phyloP scores from a whole-genome alignment of 148 eudicot genomes.

The Arctostaphylos glauca region DNA sequence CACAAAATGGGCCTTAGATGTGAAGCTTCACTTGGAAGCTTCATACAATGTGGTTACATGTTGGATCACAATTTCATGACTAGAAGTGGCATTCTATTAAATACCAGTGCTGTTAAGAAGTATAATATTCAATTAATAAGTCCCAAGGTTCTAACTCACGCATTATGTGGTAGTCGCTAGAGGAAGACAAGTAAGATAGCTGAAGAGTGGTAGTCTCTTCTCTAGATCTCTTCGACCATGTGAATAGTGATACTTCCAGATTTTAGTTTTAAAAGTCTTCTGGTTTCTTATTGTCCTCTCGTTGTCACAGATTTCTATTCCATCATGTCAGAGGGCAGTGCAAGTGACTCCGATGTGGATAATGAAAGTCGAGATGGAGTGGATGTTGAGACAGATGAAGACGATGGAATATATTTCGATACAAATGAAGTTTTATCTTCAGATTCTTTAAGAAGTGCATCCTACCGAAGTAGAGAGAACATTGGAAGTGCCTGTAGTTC shows the following conservation, averaged over 20 bases:
- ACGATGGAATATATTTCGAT: constrained; percentile 72
- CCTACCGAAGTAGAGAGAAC: constrained; percentile 73
- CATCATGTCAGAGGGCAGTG: constrained; percentile 94
- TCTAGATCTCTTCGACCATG: neutral
- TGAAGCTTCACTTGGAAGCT: neutral
- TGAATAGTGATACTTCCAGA: neutral
- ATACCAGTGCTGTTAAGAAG: neutral
- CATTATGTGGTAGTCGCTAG: neutral
- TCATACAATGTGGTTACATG: neutral
- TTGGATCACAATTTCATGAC: neutral
- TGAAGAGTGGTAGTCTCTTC: neutral
- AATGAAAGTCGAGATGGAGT: constrained; percentile 81
- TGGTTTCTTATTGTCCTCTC: constrained; percentile 11
- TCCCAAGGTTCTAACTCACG: constrained; percentile 4
- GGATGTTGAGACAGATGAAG: constrained; percentile 81
- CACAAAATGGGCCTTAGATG: neutral
- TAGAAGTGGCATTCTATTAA: neutral
- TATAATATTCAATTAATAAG: neutral
- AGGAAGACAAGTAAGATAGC: neutral
- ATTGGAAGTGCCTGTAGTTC: constrained; percentile 56
- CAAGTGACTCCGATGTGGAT: constrained; percentile 76
- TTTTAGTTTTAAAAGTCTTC: neutral
- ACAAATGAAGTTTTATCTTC: constrained; percentile 80
- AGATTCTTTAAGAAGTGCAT: constrained; percentile 82
- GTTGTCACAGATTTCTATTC: constrained; percentile 76